Percentiles rank a stretch among this genome's conserved stretches.
These are phyloP conservation scores for Nymphaea thermarum DNA, from an alignment of 164 flowering plant species.

Conservation along the genomic window DNA sequence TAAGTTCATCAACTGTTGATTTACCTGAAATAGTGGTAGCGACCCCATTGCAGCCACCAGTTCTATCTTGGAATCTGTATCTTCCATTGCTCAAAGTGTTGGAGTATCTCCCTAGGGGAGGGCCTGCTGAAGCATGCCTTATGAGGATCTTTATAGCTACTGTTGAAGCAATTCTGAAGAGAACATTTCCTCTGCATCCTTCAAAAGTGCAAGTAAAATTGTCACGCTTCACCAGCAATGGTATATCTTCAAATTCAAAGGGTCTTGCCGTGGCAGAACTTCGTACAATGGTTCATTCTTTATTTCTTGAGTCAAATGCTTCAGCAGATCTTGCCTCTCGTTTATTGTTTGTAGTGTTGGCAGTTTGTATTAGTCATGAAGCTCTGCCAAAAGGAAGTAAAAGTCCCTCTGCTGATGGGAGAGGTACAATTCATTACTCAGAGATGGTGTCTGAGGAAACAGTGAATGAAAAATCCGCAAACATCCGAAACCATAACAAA, in stretches of 20 bases:
- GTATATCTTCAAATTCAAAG: slow-evolving; percentile 60
- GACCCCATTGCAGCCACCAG: slow-evolving; percentile 84
- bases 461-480: too few species aligned
- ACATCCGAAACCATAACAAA: too few species aligned
- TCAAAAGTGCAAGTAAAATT: too few species aligned
- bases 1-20: slow-evolving; percentile 63
- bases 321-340: slow-evolving; percentile 86
- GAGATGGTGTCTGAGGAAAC: too few species aligned
- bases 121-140: slow-evolving; percentile 96
- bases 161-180: slow-evolving; percentile 78
- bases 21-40: slow-evolving; percentile 92
- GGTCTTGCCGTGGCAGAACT: slow-evolving; percentile 93
- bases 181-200: slow-evolving; percentile 52
- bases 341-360: slow-evolving; percentile 75
- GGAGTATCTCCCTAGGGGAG: slow-evolving; percentile 95
- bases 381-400: slow-evolving; percentile 58
- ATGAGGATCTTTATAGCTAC: slow-evolving; percentile 97
- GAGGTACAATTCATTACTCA: too few species aligned
- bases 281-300: slow-evolving; percentile 93
- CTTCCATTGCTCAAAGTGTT: slow-evolving; percentile 89
- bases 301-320: slow-evolving; percentile 83
- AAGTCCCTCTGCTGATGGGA: slow-evolving; percentile 11
- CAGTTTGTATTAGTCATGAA: slow-evolving; percentile 96
- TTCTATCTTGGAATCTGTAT: slow-evolving; percentile 87
- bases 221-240: slow-evolving; percentile 1